Evolutionary conservation across 2,329 filamentous ascomycete genomes (phyloP).

Genomic region (Neonectria sp.): DNA sequence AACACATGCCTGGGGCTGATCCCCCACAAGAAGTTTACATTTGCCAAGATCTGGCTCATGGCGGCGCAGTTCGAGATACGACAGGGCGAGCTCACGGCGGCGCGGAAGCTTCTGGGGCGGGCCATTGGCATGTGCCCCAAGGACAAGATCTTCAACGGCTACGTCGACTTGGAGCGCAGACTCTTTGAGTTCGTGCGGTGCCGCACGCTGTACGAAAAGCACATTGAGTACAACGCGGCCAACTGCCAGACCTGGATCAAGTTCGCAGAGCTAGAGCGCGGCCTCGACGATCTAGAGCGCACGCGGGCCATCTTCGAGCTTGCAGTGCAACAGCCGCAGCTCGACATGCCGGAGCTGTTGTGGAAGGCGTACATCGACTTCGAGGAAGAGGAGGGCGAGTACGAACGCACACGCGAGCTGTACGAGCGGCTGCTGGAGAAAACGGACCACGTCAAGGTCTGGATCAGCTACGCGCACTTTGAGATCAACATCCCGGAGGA

Average conservation of each 20-base stretch:
- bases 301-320: conserved; percentile 93
- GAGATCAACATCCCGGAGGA: conserved; percentile 94
- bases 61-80: conserved; percentile 95
- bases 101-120: conserved; percentile 90
- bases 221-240: conserved; percentile 90
- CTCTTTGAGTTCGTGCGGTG: conserved; percentile 95
- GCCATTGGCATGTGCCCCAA: conserved; percentile 97
- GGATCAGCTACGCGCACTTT: conserved; percentile 99
- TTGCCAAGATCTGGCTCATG: conserved; percentile 95
- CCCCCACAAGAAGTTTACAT: conserved; percentile 97
- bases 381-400: conserved; percentile 95
- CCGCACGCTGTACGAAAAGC: conserved; percentile 92
- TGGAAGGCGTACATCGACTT: conserved; percentile 99
- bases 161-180: conserved; percentile 92
- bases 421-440: conserved; percentile 94
- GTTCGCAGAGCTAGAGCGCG: conserved; percentile 93
- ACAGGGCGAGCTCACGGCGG: conserved; percentile 83
- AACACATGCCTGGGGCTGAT: conserved; percentile 88
- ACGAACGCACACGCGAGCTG: conserved; percentile 82
- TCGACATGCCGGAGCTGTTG: conserved; percentile 97
- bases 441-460: conserved; percentile 99
- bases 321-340: conserved; percentile 82
- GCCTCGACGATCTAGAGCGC: conserved; percentile 90
- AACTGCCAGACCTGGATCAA: conserved; percentile 97
- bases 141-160: conserved; percentile 93